Conservation (phyloP, 2,329 filamentous ascomycete genomes). For the Calonectria henricotiae region DNA sequence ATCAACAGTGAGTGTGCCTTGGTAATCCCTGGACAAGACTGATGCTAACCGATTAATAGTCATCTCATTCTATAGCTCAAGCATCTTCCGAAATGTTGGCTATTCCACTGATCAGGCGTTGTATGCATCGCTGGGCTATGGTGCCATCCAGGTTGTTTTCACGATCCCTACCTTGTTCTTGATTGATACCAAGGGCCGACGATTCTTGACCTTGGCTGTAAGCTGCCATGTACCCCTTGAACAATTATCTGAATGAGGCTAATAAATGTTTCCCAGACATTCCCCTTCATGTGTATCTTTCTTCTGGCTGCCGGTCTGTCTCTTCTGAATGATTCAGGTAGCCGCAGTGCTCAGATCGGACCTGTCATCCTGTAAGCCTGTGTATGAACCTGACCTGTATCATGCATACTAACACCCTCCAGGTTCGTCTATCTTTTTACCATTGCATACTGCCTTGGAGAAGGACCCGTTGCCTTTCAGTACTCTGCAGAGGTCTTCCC, state of each 20-base stretch:
- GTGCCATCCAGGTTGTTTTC: conserved; percentile 54
- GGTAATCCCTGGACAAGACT: fast-evolving
- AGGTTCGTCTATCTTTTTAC: conserved; percentile 60
- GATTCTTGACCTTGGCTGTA: conserved; percentile 47
- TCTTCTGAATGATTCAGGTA: conserved; percentile 50
- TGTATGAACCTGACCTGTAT: fast-evolving
- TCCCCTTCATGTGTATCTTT: conserved; percentile 57
- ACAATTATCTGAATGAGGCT: fast-evolving
- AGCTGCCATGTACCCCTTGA: background rate
- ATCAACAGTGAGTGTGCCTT: conserved; percentile 47
- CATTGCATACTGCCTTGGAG: conserved; percentile 57
- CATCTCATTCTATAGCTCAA: conserved; percentile 54
- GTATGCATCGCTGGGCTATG: conserved; percentile 55
- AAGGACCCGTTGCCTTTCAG: conserved; percentile 59
- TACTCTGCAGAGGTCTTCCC: conserved; percentile 61
- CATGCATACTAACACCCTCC: background rate
- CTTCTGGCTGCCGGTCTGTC: conserved; percentile 55
- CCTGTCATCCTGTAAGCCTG: conserved; percentile 50
- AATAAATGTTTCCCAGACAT: conserved; percentile 48
- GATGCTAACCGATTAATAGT: conserved; percentile 35
- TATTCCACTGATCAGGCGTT: conserved; percentile 52
- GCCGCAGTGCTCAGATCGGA: conserved; percentile 50
- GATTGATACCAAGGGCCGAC: conserved; percentile 50
- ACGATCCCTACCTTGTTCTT: conserved; percentile 53
- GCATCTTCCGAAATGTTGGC: conserved; percentile 50